Base-by-base conservation (phyloP, 305 asterid genomes). In the Fraxinus albicans region DNA sequence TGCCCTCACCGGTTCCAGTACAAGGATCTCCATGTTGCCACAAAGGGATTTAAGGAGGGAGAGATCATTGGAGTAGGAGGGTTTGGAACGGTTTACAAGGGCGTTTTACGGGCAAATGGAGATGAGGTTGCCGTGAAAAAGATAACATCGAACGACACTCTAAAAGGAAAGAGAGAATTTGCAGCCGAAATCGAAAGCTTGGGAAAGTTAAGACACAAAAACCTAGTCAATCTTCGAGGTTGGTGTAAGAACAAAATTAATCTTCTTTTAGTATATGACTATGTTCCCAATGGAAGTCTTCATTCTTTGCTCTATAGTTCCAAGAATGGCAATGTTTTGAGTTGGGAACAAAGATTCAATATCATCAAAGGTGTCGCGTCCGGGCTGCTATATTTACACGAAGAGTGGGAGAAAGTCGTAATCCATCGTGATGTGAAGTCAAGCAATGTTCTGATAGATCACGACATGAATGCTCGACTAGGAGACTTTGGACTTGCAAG, bases 401-500 rank as follows among this genome's bases (percentile, higher is more conserved):
- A 94, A 78, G 98, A 93, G 73, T 93, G 98, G 96, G 98, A 91
- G 76, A 84, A 89, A 79, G 94, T 91, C 0, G 97, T 94, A 83
- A 89, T 94, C 34, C 98, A 93, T 76, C 91, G 97, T 0, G 98
- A 94, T 44, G 88, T 94, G 33, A 94, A 94, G 73, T 89, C 96
- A 1, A 91, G 97, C 86, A 94, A 94, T 23, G 91, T 94, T 7
- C 82, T 94, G 36, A 86, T 94, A 79, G 98, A 94, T 19, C 67
- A 81, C 0, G 92, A 90, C 6, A 87, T 94, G 95, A 94, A 90
- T 33, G 89, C 93, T 1, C 85, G 81, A n/a, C 69, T 94, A 17
- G 98, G 97, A 3, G 98, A 94, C 81, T 94, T 94, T 47, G 98
- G 98, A 40, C 90, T 94, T 0, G 98, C 98, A 0, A 87, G 97